These are phyloP conservation scores for Parathielavia hyrcaniae DNA, from an alignment of 495 filamentous ascomycete genomes.

Conservation along the genomic window DNA sequence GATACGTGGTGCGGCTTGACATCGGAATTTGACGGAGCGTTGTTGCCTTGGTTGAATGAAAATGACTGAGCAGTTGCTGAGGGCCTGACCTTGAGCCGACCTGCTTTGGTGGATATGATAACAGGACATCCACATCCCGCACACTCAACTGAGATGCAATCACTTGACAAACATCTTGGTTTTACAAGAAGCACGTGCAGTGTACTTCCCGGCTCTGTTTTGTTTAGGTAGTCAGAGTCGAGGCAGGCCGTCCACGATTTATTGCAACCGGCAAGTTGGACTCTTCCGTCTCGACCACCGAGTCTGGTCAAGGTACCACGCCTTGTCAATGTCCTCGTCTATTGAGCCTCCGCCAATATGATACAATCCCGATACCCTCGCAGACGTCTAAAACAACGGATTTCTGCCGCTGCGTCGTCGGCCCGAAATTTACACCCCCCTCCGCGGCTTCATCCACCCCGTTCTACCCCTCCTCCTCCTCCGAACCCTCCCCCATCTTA, in stretches of 20 bases:
- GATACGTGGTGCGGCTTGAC: background rate
- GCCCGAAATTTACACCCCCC: background rate
- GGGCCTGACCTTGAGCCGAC: too few species aligned
- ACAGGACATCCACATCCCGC: too few species aligned
- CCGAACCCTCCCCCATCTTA: constrained; percentile 5
- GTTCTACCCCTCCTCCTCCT: background rate
- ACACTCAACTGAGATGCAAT: too few species aligned
- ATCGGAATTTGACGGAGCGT: background rate
- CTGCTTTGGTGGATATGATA: too few species aligned
- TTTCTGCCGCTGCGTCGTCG: background rate
- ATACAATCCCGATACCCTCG: constrained; percentile 23
- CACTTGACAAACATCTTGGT: too few species aligned
- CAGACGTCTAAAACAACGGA: constrained; percentile 9
- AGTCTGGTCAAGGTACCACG: background rate
- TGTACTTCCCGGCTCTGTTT: background rate
- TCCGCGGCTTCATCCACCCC: background rate
- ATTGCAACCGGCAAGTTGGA: background rate
- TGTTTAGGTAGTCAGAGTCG: background rate
- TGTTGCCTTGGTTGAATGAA: too few species aligned
- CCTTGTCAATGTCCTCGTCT: constrained; percentile 18
- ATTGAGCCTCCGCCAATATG: constrained; percentile 27
- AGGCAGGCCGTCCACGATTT: background rate
- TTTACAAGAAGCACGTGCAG: too few species aligned
- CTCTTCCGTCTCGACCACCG: background rate
- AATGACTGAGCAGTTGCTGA: too few species aligned